These are phyloP conservation scores for Penicillium parvum DNA, from an alignment of 495 filamentous ascomycete species.

Conservation along the genomic window DNA sequence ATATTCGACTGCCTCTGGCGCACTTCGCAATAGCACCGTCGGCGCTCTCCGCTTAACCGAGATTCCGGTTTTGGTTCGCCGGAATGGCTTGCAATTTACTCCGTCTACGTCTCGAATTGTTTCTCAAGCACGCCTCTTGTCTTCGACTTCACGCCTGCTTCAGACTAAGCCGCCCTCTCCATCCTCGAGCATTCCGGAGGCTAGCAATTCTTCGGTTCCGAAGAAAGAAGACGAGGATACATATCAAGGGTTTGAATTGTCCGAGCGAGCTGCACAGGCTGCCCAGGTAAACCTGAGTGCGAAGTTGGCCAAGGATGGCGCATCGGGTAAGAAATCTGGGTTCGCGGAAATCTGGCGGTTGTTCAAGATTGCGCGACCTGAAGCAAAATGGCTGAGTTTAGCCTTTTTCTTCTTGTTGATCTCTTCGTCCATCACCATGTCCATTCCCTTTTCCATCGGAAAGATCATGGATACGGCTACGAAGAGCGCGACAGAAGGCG, in stretches of 20 bases:
- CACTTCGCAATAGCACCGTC: conserved; percentile 17
- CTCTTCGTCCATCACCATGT: conserved; percentile 88
- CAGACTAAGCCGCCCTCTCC: conserved; percentile 23
- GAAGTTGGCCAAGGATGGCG: conserved; percentile 74
- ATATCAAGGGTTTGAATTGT: conserved; percentile 57
- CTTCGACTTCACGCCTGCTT: conserved; percentile 24
- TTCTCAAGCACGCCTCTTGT: conserved; percentile 26
- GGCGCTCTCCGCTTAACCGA: conserved; percentile 9
- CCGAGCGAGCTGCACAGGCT: conserved; percentile 81
- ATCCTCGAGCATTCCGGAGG: conserved; percentile 10
- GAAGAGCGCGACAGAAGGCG: conserved; percentile 45
- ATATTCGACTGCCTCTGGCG: conserved; percentile 24
- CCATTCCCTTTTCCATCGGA: conserved; percentile 92
- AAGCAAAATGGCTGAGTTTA: conserved; percentile 68
- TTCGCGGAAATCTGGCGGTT: conserved; percentile 79
- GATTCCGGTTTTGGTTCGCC: conserved; percentile 13
- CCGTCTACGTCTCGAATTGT: conserved; percentile 15
- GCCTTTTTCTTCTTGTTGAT: conserved; percentile 82
- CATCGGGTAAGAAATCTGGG: conserved; percentile 57
- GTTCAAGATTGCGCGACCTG: conserved; percentile 81
- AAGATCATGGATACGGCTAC: conserved; percentile 89
- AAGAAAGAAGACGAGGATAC: conserved; percentile 35
- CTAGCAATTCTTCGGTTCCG: conserved; percentile 11
- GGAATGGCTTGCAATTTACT: conserved; percentile 13
- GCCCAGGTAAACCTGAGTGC: conserved; percentile 86